These are phyloP conservation scores for Halophytophthora batemanensis DNA, from an alignment of 352 stramenopile genomes.

Conservation along the genomic window DNA sequence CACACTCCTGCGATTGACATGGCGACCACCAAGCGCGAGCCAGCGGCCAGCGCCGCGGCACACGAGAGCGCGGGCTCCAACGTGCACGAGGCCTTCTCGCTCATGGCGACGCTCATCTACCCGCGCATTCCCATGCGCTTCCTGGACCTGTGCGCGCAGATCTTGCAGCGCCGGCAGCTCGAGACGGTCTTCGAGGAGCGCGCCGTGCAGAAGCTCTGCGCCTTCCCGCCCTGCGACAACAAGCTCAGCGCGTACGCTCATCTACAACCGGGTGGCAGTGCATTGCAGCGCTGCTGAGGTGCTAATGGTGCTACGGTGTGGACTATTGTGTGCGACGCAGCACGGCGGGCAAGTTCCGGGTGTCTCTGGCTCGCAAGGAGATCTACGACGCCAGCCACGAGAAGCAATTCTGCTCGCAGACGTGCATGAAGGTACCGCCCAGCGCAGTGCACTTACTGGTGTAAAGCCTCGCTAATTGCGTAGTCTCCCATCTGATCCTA, in stretches of 20 bases:
- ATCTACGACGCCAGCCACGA: conserved; percentile 82
- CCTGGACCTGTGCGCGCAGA: conserved; percentile 57
- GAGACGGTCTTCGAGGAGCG: conserved; percentile 84
- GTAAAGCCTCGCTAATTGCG: too few species aligned
- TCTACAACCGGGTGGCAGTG: neutral
- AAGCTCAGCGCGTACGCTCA: conserved; percentile 38
- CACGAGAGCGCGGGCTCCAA: conserved; percentile 36
- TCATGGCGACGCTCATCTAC: conserved; percentile 78
- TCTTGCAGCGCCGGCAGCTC: conserved; percentile 78
- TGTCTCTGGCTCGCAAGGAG: conserved; percentile 68
- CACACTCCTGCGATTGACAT: too few species aligned
- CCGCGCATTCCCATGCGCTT: conserved; percentile 60
- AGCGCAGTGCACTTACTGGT: neutral
- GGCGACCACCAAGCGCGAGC: too few species aligned
- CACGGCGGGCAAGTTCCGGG: conserved; percentile 59
- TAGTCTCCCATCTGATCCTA: too few species aligned
- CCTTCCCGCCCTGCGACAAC: conserved; percentile 68
- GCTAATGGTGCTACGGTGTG: conserved; percentile 4
- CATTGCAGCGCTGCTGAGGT: neutral
- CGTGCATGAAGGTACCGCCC: conserved; percentile 54
- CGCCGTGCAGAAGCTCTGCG: conserved; percentile 60
- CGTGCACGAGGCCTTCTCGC: conserved; percentile 72
- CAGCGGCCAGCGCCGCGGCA: too few species aligned
- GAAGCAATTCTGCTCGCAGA: conserved; percentile 76
- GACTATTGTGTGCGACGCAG: conserved; percentile 18